Percentiles rank a stretch among this genome's conserved stretches.
These are phyloP conservation scores for Lactarius sanguifluus DNA, from an alignment of 768 basidiomycete species.

Conservation along the genomic window DNA sequence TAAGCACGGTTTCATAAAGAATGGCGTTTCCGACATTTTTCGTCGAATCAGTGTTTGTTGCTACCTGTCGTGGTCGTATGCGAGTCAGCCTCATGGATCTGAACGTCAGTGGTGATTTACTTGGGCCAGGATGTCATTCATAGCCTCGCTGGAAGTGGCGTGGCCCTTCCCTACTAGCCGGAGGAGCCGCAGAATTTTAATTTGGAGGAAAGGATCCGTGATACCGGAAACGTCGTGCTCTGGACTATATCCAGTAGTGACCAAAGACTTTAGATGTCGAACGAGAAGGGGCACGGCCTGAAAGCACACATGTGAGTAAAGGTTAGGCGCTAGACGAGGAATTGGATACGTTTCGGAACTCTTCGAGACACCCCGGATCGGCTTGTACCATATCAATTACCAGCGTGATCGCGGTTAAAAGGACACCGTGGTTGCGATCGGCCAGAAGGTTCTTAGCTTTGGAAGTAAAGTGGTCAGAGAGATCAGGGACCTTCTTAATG, in stretches of 20 bases:
- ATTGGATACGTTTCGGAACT: constrained; percentile 80
- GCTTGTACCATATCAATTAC: constrained; percentile 92
- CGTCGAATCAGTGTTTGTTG: constrained; percentile 96
- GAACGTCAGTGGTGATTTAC: constrained; percentile 39
- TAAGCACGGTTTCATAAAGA: constrained; percentile 94
- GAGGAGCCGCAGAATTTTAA: constrained; percentile 88
- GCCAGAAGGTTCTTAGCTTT: constrained; percentile 90
- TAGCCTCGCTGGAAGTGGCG: constrained; percentile 83
- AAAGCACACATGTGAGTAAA: constrained; percentile 19
- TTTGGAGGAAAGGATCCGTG: constrained; percentile 93
- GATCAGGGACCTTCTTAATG: constrained; percentile 93
- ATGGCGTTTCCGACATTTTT: constrained; percentile 99
- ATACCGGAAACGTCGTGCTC: constrained; percentile 99
- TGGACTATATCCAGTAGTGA: constrained; percentile 95
- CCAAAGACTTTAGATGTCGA: constrained; percentile 90
- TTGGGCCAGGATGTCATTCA: constrained; percentile 99
- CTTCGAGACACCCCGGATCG: constrained; percentile 68
- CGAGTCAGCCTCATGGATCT: not conserved
- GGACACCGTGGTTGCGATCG: constrained; percentile 95
- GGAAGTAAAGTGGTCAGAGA: constrained; percentile 85
- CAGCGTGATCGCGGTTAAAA: constrained; percentile 91
- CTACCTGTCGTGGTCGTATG: constrained; percentile 57
- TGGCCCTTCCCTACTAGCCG: constrained; percentile 87
- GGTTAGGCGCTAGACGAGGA: constrained; percentile 13
- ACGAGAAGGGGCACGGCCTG: constrained; percentile 93